phyloP scores from a whole-genome alignment of 371 early-diverging fungal species.

The Circinella minor region DNA sequence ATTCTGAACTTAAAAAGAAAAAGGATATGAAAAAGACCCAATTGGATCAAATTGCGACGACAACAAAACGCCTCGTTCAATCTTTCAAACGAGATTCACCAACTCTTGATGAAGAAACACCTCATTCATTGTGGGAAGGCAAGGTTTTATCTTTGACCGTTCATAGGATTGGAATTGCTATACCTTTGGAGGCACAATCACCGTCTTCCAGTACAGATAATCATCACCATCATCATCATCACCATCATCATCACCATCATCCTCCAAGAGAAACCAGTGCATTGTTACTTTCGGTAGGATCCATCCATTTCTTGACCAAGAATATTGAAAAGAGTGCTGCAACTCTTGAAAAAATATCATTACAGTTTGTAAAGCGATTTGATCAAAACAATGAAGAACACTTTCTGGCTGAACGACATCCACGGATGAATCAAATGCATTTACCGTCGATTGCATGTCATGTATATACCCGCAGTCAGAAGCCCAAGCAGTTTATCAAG shows the following conservation, averaged over 20 bases:
- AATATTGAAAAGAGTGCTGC: conserved; percentile 64
- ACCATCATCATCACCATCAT: not conserved
- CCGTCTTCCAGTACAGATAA: not conserved
- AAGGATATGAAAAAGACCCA: conserved; percentile 61
- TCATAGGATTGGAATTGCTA: conserved; percentile 66
- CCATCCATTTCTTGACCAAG: conserved; percentile 63
- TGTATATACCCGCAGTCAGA: conserved; percentile 47
- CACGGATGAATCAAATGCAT: conserved; percentile 70
- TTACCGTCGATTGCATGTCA: conserved; percentile 65
- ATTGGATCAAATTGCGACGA: conserved; percentile 64
- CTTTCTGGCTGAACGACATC: conserved; percentile 69
- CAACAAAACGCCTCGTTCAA: conserved; percentile 70
- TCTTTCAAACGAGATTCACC: conserved; percentile 62
- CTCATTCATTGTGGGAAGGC: conserved; percentile 61
- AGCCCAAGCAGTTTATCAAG: conserved; percentile 45
- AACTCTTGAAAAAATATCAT: conserved; percentile 59
- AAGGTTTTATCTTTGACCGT: conserved; percentile 59
- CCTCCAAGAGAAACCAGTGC: conserved; percentile 46
- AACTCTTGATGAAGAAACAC: conserved; percentile 41
- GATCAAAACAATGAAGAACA: conserved; percentile 73
- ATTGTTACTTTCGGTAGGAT: conserved; percentile 63
- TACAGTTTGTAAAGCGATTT: conserved; percentile 79
- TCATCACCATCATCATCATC: not conserved
- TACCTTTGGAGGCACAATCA: conserved; percentile 62
- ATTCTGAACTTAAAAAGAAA: conserved; percentile 66